Evolutionary conservation across 2,329 filamentous ascomycete species (phyloP).

Genomic region (Massarina eburnea): DNA sequence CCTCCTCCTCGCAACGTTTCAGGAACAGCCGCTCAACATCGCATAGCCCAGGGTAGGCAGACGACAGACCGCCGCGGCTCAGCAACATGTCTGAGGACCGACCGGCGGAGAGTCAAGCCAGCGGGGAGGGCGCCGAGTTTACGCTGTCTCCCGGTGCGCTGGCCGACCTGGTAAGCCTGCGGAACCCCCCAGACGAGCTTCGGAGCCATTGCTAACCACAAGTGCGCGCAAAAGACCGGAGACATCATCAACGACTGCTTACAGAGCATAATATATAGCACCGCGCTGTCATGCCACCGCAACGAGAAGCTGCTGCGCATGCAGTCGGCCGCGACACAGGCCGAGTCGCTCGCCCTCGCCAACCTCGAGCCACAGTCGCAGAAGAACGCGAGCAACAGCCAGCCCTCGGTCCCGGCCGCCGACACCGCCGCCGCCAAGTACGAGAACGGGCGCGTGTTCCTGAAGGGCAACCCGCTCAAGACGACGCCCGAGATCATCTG

Average conservation of each 20-base stretch:
- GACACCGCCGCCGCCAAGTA: slow-evolving; percentile 70
- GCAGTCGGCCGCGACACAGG: slow-evolving; percentile 59
- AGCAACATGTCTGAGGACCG: slow-evolving; percentile 41
- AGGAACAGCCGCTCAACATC: slow-evolving; percentile 5
- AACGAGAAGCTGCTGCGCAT: slow-evolving; percentile 74
- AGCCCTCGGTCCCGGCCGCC: slow-evolving; percentile 53
- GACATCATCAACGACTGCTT: slow-evolving; percentile 71
- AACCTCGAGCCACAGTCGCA: slow-evolving; percentile 38
- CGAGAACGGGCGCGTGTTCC: slow-evolving; percentile 67
- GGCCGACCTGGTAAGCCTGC: slow-evolving; percentile 32
- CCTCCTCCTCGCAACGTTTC: slow-evolving; percentile 14
- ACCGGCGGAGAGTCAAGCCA: slow-evolving; percentile 31
- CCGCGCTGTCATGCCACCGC: slow-evolving; percentile 73
- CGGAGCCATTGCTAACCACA: slow-evolving; percentile 28
- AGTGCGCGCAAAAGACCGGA: slow-evolving; percentile 25
- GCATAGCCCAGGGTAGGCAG: slow-evolving; percentile 15
- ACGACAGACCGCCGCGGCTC: slow-evolving; percentile 16
- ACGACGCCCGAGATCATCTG: slow-evolving; percentile 73
- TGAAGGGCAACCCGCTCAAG: slow-evolving; percentile 73
- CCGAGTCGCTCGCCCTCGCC: slow-evolving; percentile 42
- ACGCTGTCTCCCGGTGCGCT: slow-evolving; percentile 31
- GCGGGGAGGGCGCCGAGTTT: slow-evolving; percentile 27
- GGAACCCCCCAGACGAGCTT: slow-evolving; percentile 8
- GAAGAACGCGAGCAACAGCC: slow-evolving; percentile 46
- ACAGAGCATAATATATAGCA: slow-evolving; percentile 75